Evolutionary conservation across 2,329 filamentous ascomycete species (phyloP), one percentile per base, ranked within the genome.

Genomic region (Mycocentrospora acerina): DNA sequence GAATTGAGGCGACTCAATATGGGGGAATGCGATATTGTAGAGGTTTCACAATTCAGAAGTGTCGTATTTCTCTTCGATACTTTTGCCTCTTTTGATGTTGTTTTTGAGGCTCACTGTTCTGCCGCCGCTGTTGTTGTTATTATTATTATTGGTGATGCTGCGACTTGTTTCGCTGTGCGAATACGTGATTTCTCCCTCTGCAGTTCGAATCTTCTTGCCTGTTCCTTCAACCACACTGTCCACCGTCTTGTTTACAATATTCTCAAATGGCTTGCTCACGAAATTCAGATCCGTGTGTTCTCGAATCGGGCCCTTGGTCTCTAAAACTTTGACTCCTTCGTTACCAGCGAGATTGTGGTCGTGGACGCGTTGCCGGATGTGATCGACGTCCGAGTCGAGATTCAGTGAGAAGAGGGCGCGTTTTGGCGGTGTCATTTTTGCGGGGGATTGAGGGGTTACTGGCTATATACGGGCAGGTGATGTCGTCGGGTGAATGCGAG

Each of bases 351-450:
- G 65, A 25, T 55, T 64, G 27, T 67, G 61, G 43, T 69, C 51
- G 28, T 61, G 51, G 37, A 69, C 55, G 40, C 64, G 63, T 29
- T 67, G 59, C 49, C 62, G 61, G 13, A 70, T 53, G 46, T 68
- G 61, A 22, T 69, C 60, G 16, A 64, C 55, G 51, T 71, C 59
- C 14, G 66, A 68, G 39, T 67, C 59, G 42, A 71, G 52, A 35
- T 67, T 68, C 10, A 70, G 62, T 0, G 62, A 63, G 46, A 70
- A 61, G 37, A 70, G 37, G 4, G 60, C 55, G 42, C 62, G 59
- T 35, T 64, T 64, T 8, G 57, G 54, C 19, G 54, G 42, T 32
- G 46, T 37, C 55, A 56, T 59, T 42, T 28, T 47, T 7, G 26
- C 30, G 29, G 38, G 15, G 16, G 28, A 27, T 28, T 16, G 29